Evolutionary conservation across 805 yeast species (phyloP).

Genomic region (Phaffomyces thermotolerans): DNA sequence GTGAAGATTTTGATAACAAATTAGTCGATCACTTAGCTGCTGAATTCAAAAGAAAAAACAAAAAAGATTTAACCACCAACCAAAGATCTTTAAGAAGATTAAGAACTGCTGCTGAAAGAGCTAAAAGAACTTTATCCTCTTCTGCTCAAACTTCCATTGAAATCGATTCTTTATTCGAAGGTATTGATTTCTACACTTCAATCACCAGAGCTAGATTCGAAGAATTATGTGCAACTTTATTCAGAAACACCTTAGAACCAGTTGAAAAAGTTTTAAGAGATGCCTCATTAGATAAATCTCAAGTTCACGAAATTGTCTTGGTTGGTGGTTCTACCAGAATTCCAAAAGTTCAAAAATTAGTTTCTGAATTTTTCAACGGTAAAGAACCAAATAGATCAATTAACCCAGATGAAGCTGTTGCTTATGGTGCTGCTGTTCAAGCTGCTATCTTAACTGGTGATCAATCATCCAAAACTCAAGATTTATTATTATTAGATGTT

Average conservation of each 20-base stretch:
- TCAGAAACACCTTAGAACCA: slow-evolving; percentile 91
- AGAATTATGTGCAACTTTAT: slow-evolving; percentile 89
- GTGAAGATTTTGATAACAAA: slow-evolving; percentile 93
- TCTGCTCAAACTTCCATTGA: slow-evolving; percentile 93
- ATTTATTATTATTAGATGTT: slow-evolving; percentile 88
- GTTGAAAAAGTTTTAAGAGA: slow-evolving; percentile 93
- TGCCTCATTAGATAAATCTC: slow-evolving; percentile 83
- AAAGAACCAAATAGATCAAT: slow-evolving; percentile 95
- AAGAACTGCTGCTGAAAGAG: slow-evolving; percentile 97
- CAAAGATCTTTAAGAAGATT: slow-evolving; percentile 96
- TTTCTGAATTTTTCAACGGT: slow-evolving; percentile 94
- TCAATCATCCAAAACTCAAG: slow-evolving; percentile 93
- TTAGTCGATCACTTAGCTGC: slow-evolving; percentile 85
- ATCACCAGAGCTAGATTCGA: slow-evolving; percentile 97
- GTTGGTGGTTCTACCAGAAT: slow-evolving; percentile 99
- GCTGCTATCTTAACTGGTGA: slow-evolving; percentile 96
- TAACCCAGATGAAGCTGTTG: slow-evolving; percentile 99
- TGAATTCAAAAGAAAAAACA: slow-evolving; percentile 95
- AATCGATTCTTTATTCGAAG: slow-evolving; percentile 91
- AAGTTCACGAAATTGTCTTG: slow-evolving; percentile 84
- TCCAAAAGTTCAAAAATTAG: slow-evolving; percentile 93
- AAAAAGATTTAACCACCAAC: slow-evolving; percentile 84
- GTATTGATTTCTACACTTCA: slow-evolving; percentile 93
- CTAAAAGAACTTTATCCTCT: slow-evolving; percentile 95
- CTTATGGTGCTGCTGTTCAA: slow-evolving; percentile 98